Evolutionary conservation across 495 filamentous ascomycete genomes (phyloP), one percentile per base, ranked within the genome.

Genomic region (Umbilicaria muhlenbergii): DNA sequence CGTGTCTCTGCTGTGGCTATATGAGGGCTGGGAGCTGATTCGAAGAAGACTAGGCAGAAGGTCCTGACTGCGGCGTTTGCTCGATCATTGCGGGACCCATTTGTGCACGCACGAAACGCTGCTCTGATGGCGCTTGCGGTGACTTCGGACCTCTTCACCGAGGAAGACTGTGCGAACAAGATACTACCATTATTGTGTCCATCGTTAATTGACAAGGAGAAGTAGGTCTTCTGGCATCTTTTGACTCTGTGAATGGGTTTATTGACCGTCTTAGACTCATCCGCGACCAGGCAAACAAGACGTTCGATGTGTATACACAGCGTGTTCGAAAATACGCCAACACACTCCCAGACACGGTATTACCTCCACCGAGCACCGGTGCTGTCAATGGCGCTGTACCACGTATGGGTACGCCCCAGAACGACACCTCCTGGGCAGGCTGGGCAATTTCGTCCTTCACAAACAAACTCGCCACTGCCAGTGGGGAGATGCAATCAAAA

Each of bases 381-480:
- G 59, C 72, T 5, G 63, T 69, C 4, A 61, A 60, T 41, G 62
- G 64, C 28, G 41, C 48, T 7, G 46, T 53, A 2, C 77, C 83
- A 3, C 74, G 83, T 16, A 88, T 92, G 66, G 80, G 78, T 44
- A 91, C 83, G 1, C 71, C 76, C 5, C 78, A 81, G 11, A 75
- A 68, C 42, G 76, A 81, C 44, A 75, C 77, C 12, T 74, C 78
- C 3, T 95, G 89, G 92, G 77, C 89, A 5, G 91, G 92, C 35
- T 98, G 91, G 91, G 91, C 91, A 0, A 94, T 98, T 37, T 94
- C 91, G 2, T 93, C 85, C n/a, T 95, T 98, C 60, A 94, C 91
- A 4, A 94, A 94, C 60, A 95, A 92, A 53, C 56, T 98, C 21
- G 75, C 82, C 11, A 60, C 84, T 3, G 84, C 86, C 2, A 80